Conservation (phyloP, 2,329 filamentous ascomycete genomes). For the Grosmannia serpens region DNA sequence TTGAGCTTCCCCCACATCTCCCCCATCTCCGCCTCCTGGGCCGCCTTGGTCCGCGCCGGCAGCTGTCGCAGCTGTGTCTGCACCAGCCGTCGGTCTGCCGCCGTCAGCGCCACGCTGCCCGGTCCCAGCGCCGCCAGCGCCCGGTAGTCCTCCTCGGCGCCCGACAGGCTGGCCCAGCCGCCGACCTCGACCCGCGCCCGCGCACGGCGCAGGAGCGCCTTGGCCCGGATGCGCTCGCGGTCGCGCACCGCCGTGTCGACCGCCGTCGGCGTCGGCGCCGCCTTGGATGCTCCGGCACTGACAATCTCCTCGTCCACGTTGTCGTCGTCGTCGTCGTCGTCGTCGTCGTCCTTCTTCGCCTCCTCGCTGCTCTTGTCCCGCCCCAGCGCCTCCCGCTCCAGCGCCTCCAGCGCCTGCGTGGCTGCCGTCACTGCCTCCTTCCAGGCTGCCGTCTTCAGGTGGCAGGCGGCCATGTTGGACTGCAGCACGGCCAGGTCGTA, state of each 20-base stretch:
- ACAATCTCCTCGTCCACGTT: slow-evolving; percentile 49
- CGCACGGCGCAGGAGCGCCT: slow-evolving; percentile 71
- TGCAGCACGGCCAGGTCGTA: slow-evolving; percentile 80
- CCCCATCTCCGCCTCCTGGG: slow-evolving; percentile 76
- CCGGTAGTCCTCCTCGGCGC: slow-evolving; percentile 72
- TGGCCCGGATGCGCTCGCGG: slow-evolving; percentile 65
- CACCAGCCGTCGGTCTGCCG: slow-evolving; percentile 57
- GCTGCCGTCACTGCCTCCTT: slow-evolving; percentile 69
- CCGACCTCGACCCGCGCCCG: slow-evolving; percentile 59
- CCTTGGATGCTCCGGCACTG: slow-evolving; percentile 43
- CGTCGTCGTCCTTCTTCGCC: slow-evolving; percentile 29
- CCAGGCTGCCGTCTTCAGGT: slow-evolving; percentile 77
- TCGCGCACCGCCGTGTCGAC: slow-evolving; percentile 35
- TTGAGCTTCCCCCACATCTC: slow-evolving; percentile 99
- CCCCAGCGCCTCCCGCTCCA: slow-evolving; percentile 40
- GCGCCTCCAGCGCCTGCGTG: slow-evolving; percentile 56
- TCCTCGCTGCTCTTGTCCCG: slow-evolving; percentile 31
- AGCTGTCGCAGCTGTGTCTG: slow-evolving; percentile 52
- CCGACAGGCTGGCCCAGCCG: slow-evolving; percentile 70
- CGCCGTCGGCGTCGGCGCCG: slow-evolving; percentile 26
- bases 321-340: slow-evolving; percentile 30
- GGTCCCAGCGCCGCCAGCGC: slow-evolving; percentile 32
- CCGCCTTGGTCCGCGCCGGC: slow-evolving; percentile 58
- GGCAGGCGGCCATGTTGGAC: slow-evolving; percentile 82
- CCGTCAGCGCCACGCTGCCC: slow-evolving; percentile 45